A percentile compares a stretch with the other conserved stretches of the same genome.
Evolutionary conservation across 2,329 filamentous ascomycete species (phyloP).

Genomic region (Cercospora sp.): DNA sequence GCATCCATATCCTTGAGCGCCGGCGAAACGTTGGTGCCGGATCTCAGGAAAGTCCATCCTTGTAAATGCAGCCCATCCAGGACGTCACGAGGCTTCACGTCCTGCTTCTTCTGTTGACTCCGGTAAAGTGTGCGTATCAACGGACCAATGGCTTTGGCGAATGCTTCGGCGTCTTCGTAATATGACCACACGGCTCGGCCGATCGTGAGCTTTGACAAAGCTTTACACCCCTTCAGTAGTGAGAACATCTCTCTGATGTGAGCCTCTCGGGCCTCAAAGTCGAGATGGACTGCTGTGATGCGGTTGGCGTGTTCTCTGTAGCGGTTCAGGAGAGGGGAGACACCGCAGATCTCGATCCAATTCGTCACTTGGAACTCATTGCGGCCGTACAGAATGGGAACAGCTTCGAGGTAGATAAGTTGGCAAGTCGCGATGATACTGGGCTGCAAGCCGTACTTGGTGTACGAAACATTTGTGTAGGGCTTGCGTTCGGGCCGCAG

Average conservation of each 20-base stretch:
- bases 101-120: not conserved
- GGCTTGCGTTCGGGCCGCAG: too few species aligned
- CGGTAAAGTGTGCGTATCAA: not conserved
- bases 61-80: not conserved
- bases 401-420: not conserved
- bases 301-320: too few species aligned
- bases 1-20: not conserved
- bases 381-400: not conserved
- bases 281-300: too few species aligned
- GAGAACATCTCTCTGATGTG: not conserved
- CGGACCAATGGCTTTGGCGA: not conserved
- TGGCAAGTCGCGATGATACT: not conserved
- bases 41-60: too few species aligned
- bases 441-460: not conserved
- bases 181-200: too few species aligned
- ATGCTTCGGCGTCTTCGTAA: too few species aligned
- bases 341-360: too few species aligned
- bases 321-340: too few species aligned
- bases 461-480: too few species aligned
- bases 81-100: not conserved
- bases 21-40: too few species aligned
- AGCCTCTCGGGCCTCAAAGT: not conserved
- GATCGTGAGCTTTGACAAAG: not conserved
- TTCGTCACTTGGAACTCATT: not conserved
- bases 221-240: not conserved